Evolutionary conservation across 805 yeast species (phyloP).

Genomic region (Cyberlindnera misumaiensis): DNA sequence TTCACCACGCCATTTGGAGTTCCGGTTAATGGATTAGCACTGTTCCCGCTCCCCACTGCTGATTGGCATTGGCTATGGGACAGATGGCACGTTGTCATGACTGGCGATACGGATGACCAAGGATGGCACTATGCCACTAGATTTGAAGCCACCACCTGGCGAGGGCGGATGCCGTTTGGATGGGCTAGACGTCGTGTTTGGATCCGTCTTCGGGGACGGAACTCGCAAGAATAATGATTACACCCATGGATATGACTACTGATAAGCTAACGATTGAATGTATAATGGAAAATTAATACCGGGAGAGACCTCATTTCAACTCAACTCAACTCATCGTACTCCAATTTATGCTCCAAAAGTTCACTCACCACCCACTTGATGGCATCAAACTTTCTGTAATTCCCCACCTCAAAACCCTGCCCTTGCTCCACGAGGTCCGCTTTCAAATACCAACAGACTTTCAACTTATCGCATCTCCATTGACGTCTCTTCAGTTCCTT

Average conservation of each 20-base stretch:
- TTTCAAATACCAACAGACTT: conserved; percentile 71
- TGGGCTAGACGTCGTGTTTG: conserved; percentile 64
- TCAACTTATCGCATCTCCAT: conserved; percentile 64
- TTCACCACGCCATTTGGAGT: conserved; percentile 12
- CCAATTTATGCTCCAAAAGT: conserved; percentile 11
- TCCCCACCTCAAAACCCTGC: conserved; percentile 9
- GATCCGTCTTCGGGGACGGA: conserved; percentile 34
- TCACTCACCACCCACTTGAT: conserved; percentile 17
- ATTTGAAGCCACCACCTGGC: conserved; percentile 49
- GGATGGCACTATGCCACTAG: conserved; percentile 73
- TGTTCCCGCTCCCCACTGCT: conserved; percentile 43
- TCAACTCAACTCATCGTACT: conserved; percentile 5
- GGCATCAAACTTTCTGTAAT: conserved; percentile 20
- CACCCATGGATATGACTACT: too few species aligned
- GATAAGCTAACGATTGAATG: too few species aligned
- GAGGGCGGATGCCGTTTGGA: conserved; percentile 38
- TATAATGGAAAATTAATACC: too few species aligned
- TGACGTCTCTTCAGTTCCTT: conserved; percentile 69
- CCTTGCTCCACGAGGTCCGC: conserved; percentile 31
- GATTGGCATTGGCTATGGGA: conserved; percentile 66
- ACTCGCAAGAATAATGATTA: background rate
- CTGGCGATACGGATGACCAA: conserved; percentile 64
- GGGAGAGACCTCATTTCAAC: too few species aligned
- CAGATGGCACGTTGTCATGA: conserved; percentile 69
- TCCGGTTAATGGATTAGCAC: conserved; percentile 16